These are phyloP conservation scores for Lachancea thermotolerans DNA, from an alignment of 805 yeast genomes.

Conservation along the genomic window DNA sequence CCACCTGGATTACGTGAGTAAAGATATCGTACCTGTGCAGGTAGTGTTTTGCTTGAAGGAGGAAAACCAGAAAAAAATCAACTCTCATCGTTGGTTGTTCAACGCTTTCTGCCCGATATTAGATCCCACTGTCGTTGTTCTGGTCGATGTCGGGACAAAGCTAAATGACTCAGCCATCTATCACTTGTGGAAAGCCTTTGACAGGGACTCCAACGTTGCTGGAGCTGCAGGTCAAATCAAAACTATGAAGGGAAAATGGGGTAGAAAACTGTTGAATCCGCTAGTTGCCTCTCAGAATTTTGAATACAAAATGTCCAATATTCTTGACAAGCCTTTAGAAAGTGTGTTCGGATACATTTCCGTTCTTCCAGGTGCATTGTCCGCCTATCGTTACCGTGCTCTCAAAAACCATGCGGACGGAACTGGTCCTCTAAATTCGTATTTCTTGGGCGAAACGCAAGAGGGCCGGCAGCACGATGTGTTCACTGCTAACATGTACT, in stretches of 20 bases:
- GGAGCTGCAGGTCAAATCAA: constrained; percentile 99
- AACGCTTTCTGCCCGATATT: constrained; percentile 89
- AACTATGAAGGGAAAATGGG: constrained; percentile 87
- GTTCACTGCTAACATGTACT: constrained; percentile 92
- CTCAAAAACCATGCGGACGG: constrained; percentile 80
- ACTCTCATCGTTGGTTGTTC: constrained; percentile 96
- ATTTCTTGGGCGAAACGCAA: constrained; percentile 80
- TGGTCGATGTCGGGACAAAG: constrained; percentile 95
- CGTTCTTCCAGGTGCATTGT: constrained; percentile 91
- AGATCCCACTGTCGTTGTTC: constrained; percentile 83
- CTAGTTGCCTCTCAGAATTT: constrained; percentile 94
- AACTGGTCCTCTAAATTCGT: constrained; percentile 82
- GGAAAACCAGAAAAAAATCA: constrained; percentile 84
- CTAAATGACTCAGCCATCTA: constrained; percentile 87
- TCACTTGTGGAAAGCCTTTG: constrained; percentile 96
- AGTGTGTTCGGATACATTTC: constrained; percentile 88
- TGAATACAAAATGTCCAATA: constrained; percentile 95
- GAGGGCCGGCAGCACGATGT: constrained; percentile 60
- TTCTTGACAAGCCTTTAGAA: constrained; percentile 89
- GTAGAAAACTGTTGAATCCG: constrained; percentile 78
- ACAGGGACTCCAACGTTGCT: constrained; percentile 91
- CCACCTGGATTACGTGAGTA: constrained; percentile 82
- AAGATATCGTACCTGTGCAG: constrained; percentile 91
- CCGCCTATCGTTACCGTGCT: constrained; percentile 90
- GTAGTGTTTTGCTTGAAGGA: constrained; percentile 89